A percentile compares a stretch with the other conserved stretches of the same genome.
Conservation (phyloP, 148 eudicot species). For the Bassia scoparia region DNA sequence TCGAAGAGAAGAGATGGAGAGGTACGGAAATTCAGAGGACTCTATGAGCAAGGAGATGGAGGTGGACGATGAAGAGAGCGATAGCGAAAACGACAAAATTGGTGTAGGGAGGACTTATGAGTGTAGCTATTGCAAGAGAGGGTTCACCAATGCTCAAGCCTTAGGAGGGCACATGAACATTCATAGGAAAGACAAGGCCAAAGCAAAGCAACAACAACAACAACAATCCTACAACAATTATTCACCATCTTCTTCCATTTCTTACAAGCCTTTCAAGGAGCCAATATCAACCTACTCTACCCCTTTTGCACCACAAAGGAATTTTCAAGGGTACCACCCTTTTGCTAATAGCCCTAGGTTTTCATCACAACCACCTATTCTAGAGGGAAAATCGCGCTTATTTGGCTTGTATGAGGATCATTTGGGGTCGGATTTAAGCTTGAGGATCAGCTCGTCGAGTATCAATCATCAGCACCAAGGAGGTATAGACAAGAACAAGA, state of each 20-base stretch:
- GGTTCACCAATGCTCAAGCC: slow-evolving; percentile 57
- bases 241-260: neutral
- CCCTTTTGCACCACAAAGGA: slow-evolving; percentile 24
- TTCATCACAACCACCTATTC: slow-evolving; percentile 2
- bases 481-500: neutral
- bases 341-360: slow-evolving; percentile 19
- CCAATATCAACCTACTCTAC: slow-evolving; percentile 12
- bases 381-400: slow-evolving; percentile 4
- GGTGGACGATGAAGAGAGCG: slow-evolving; percentile 11
- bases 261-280: slow-evolving; percentile 6
- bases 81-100: slow-evolving; percentile 22
- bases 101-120: slow-evolving; percentile 44
- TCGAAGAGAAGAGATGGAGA: slow-evolving; percentile 16
- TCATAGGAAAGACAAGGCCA: slow-evolving; percentile 53
- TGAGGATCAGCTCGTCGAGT: slow-evolving; percentile 26
- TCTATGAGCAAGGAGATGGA: slow-evolving; percentile 28
- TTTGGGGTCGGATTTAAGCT: slow-evolving; percentile 35
- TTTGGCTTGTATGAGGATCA: slow-evolving; percentile 22
- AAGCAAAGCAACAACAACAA: slow-evolving; percentile 27
- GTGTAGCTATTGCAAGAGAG: slow-evolving; percentile 48
- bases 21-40: slow-evolving; percentile 11
- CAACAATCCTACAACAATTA: slow-evolving; percentile 6
- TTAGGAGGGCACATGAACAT: slow-evolving; percentile 65
- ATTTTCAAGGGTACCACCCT: slow-evolving; percentile 29
- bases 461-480: neutral